phyloP scores from a whole-genome alignment of 176 grass and related monocot genomes.

The Aegilops longissima region DNA sequence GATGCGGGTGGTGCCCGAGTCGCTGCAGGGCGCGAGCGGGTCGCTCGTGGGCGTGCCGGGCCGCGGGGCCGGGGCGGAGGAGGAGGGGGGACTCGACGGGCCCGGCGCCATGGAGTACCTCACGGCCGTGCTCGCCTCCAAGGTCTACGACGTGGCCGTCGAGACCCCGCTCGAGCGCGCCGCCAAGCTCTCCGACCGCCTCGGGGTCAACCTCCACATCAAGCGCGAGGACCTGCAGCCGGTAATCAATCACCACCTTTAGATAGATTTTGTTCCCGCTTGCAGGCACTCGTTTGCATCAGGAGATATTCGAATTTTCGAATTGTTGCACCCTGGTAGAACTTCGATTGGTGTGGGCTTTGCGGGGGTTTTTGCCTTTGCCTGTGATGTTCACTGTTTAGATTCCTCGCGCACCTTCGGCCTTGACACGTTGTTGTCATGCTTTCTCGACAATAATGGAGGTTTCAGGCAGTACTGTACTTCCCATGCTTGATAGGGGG shows the following conservation, averaged over 20 bases:
- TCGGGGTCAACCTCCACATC: slow-evolving; percentile 66
- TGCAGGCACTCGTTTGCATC: not conserved
- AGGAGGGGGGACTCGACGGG: not conserved
- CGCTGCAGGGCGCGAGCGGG: slow-evolving; percentile 70
- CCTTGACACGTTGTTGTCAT: not conserved
- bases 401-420: not conserved
- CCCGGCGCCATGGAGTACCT: slow-evolving; percentile 91
- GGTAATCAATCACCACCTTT: slow-evolving; percentile 48
- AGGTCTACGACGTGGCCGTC: slow-evolving; percentile 88
- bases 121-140: slow-evolving; percentile 69
- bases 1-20: slow-evolving; percentile 58
- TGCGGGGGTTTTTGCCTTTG: not conserved
- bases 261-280: too few species aligned
- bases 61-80: not conserved
- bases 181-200: slow-evolving; percentile 66
- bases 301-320: not conserved
- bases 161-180: slow-evolving; percentile 80
- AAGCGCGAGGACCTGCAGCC: slow-evolving; percentile 97
- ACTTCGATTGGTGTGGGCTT: not conserved
- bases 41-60: slow-evolving; percentile 45
- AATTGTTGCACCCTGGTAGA: not conserved
- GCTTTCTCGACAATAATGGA: not conserved
- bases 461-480: not conserved
- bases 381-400: slow-evolving; percentile 4
- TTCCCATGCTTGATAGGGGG: not conserved